Base-by-base conservation (phyloP, 2,329 filamentous ascomycete genomes). In the Aureobasidium vineae region DNA sequence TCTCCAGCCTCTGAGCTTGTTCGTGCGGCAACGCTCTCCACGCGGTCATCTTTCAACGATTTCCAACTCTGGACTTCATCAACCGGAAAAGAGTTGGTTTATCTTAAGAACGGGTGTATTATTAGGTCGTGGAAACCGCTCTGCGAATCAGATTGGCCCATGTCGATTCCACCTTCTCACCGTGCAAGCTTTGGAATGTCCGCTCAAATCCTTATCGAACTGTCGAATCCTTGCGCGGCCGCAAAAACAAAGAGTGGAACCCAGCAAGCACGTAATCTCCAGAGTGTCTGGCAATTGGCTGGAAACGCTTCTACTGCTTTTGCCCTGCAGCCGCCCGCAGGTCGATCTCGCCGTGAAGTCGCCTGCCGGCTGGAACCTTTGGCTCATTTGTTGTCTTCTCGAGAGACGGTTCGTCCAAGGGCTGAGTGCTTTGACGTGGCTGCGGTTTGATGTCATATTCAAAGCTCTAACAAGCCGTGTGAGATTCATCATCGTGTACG, bases 221-320 rank as follows among this genome's bases (percentile, higher is more conserved):
- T 33, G 21, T 41, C 23, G 21, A 41, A 56, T 41, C 53, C 23
- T 41, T 56, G 53, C 53, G 28, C 53, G 53, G 36, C 36, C 21
- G 13, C 53, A 59, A 59, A 59, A 59, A 59, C 54, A 59, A 59
- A 59, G 16, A 49, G 57, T 61, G 43, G 43, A 49, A 23, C 43
- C 43, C 6, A 38, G n/a, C n/a, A 47, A 61, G 57, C 57, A 61
- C 57, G 57, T 28, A 49, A 38, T 61, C 57, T 59, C 41, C 41
- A 61, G 26, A 49, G 33, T 45, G 38, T 36, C 19, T 43, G 38
- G 31, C 21, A 40, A 56, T 59, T 59, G 54, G 38, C n/a, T 43
- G 54, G 38, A 59, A 40, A 59, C 23, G 54, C 19, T 13, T 28
- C 23, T 15, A 33, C 26, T 31, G 5, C 23, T 38, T 36, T 36